These are phyloP conservation scores for Triadica sebifera DNA, from an alignment of 345 rosid species.

Conservation along the genomic window DNA sequence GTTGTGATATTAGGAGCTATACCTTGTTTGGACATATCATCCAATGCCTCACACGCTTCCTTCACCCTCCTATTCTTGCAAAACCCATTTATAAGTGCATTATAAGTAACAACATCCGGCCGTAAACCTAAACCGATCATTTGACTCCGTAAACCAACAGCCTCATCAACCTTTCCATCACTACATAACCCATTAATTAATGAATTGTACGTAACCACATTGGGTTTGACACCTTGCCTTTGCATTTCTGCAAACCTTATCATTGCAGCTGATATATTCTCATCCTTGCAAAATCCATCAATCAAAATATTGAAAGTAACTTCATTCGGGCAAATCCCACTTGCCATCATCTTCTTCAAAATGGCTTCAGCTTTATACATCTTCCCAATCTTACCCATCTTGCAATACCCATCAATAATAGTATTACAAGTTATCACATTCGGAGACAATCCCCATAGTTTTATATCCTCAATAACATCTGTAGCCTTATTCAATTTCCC, in stretches of 20 bases:
- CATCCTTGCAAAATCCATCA: slow-evolving; percentile 80
- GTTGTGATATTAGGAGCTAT: slow-evolving; percentile 43
- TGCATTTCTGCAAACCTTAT: slow-evolving; percentile 67
- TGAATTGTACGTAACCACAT: slow-evolving; percentile 57
- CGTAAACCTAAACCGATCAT: slow-evolving; percentile 54
- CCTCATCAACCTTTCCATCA: slow-evolving; percentile 53
- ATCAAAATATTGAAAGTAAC: slow-evolving; percentile 73
- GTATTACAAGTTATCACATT: slow-evolving; percentile 62
- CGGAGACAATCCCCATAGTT: slow-evolving; percentile 46
- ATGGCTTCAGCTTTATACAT: slow-evolving; percentile 72
- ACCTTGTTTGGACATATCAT: slow-evolving; percentile 41
- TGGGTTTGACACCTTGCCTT: slow-evolving; percentile 52
- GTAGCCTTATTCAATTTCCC: slow-evolving; percentile 70
- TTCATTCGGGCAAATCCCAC: slow-evolving; percentile 44
- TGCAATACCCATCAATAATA: slow-evolving; percentile 67
- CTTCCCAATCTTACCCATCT: slow-evolving; percentile 59
- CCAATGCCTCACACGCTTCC: slow-evolving; percentile 55
- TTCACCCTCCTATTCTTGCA: slow-evolving; percentile 59
- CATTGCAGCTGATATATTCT: slow-evolving; percentile 45
- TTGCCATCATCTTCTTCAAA: slow-evolving; percentile 66
- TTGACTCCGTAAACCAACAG: slow-evolving; percentile 44
- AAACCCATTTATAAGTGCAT: slow-evolving; percentile 62
- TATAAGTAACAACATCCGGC: slow-evolving; percentile 60
- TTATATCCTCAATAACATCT: slow-evolving; percentile 72
- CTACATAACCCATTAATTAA: slow-evolving; percentile 54